Evolutionary conservation across 1,284 basidiomycete species (phyloP), one percentile per base, ranked within the genome.

Genomic region (Erythrobasidium hasegawianum): DNA sequence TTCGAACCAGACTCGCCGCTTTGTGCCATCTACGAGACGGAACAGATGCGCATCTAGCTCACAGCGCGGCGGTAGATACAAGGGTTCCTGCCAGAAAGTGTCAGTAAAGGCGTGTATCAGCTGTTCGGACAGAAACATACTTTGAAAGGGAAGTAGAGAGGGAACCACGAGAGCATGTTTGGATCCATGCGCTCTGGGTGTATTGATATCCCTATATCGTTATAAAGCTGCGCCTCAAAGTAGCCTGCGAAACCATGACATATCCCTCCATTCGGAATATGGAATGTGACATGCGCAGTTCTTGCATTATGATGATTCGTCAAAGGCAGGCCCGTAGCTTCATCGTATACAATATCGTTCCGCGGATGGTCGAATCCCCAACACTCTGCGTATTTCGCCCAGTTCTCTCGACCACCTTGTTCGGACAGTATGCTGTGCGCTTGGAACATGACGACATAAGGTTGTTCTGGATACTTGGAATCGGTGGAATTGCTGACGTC

Each of bases 161-260:
- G 96, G 81, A 99, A 99, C 96, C 96, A 99, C 74, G 90, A 95
- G 68, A 97, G 82, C 95, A 98, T 97, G 72, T 97, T 88, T 72
- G 89, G 89, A 62, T 89, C 85, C 77, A 88, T 87, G 55, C 87
- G 85, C 64, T 92, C 86, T 0, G 96, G 96, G 76, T 97, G 93
- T 56, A 96, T 99, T 72, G 91, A 96, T 40, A 98, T 81, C 0
- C 89, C 89, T 20, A 98, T 82, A 71, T 88, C 86, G 43, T 85
- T 86, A 76, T 97, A 99, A 3, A 98, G 80, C 29, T 91, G 86
- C 0, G 95, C 91, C 78, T 98, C 95, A 75, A 99, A 99, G 78
- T 97, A 98, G 2, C 96, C 96, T 1, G 91, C 95, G 29, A 98
- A 81, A n/a, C 96, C 96, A 76, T 98, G 95, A 70, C 96, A 81